Percentiles rank a stretch among this genome's conserved stretches.
phyloP scores from a whole-genome alignment of 2,329 filamentous ascomycete genomes.

The Dothistroma septosporum region DNA sequence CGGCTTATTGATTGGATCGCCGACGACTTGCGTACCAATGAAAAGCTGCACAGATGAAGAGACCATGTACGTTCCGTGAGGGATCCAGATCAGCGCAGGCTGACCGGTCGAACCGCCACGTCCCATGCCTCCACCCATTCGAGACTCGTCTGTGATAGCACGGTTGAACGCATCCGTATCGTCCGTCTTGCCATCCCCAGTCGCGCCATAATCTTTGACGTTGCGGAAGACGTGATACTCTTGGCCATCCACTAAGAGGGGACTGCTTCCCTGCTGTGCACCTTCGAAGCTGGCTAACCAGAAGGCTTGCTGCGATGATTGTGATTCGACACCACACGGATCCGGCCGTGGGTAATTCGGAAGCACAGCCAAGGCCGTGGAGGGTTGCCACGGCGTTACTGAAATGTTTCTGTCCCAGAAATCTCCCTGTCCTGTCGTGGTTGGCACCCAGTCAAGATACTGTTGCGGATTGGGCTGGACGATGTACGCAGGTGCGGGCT shows the following conservation, averaged over 20 bases:
- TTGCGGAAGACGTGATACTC: conserved; percentile 58
- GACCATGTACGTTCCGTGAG: conserved; percentile 48
- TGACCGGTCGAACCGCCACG: conserved; percentile 48
- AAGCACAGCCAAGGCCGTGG: background rate
- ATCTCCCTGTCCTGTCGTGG: conserved; percentile 10
- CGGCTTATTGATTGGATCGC: conserved; percentile 67
- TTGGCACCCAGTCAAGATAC: conserved; percentile 13
- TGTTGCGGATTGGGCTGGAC: conserved; percentile 13
- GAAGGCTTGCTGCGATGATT: conserved; percentile 43
- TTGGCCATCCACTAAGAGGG: conserved; percentile 52
- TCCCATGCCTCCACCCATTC: conserved; percentile 5
- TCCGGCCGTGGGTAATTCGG: conserved; percentile 4
- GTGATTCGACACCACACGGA: conserved; percentile 10
- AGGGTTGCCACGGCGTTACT: conserved; percentile 16
- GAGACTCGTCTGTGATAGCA: conserved; percentile 55
- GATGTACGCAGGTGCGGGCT: conserved; percentile 13
- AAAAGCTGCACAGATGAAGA: conserved; percentile 72
- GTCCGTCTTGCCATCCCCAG: conserved; percentile 66
- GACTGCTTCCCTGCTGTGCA: conserved; percentile 61
- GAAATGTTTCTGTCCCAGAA: conserved; percentile 14
- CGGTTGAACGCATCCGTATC: conserved; percentile 85
- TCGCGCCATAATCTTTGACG: conserved; percentile 41
- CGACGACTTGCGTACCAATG: conserved; percentile 90
- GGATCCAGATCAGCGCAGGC: conserved; percentile 53
- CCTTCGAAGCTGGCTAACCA: conserved; percentile 64